Evolutionary conservation across 768 basidiomycete genomes (phyloP), one percentile per base, ranked within the genome.

Genomic region (Collybiopsis luxurians): DNA sequence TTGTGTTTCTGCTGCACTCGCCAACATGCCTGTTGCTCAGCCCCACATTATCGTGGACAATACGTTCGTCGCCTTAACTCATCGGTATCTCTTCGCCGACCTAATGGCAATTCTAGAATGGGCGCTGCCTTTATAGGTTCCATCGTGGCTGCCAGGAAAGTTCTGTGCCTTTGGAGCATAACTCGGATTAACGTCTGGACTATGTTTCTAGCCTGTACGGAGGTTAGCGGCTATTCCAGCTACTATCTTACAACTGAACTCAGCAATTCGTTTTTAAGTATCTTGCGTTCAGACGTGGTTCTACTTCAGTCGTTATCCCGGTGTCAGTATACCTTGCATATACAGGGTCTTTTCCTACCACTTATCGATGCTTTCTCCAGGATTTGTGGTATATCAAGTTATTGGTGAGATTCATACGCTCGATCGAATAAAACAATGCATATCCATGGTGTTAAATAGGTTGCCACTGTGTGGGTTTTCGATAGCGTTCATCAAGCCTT

Each of bases 211-310:
- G 79, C 55, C 63, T 83, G 53, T 83, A 82, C 56, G 82, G 82
- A 70, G 80, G 82, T 80, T 71, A n/a, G 63, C 45, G 21, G 17
- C 43, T 23, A 28, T 42, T 56, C 34, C 19, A 15, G 23, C 31
- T 44, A 34, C 6, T 49, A 4, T 15, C n/a, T 7, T 24, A 10
- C 28, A 6, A 27, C n/a, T 45, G 55, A 13, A 6, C 51, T 39
- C n/a, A 55, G 50, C 46, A 47, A 50, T 56, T 21, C 17, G 9
- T 38, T 28, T 28, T 30, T 21, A 53, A 84, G 82, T 84, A 9
- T 81, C 82, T 2, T 81, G 79, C 60, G 75, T 81, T 28, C 82
- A 84, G 63, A 77, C 81, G 0, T 79, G 77, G 75, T 82, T 78
- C 63, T 84, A 82, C 57, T 84, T 79, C 63, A 68, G 73, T 55